Percentiles rank a stretch among this genome's conserved stretches.
Conservation (phyloP, 2,329 filamentous ascomycete genomes). For the Alternaria arbusti region DNA sequence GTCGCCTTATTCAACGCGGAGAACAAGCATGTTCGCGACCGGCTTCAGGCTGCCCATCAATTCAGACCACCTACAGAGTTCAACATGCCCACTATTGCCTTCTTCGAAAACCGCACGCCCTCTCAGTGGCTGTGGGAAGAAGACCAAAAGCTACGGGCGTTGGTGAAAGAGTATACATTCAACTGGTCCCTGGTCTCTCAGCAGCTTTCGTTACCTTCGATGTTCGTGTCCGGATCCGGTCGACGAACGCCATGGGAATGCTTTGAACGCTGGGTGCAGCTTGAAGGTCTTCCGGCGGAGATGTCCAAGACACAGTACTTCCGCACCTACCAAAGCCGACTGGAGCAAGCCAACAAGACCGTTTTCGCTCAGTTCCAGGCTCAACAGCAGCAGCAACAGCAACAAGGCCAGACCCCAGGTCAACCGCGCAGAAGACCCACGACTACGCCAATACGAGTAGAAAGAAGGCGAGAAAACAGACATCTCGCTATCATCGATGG, state of each 20-base stretch:
- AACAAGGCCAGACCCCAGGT: slow-evolving; percentile 57
- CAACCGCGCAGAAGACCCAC: slow-evolving; percentile 70
- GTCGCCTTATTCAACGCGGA: slow-evolving; percentile 90
- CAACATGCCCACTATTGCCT: slow-evolving; percentile 85
- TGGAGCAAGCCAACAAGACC: slow-evolving; percentile 68
- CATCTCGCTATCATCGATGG: slow-evolving; percentile 89
- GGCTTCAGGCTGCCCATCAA: slow-evolving; percentile 87
- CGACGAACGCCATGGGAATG: slow-evolving; percentile 97
- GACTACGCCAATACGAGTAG: slow-evolving; percentile 78
- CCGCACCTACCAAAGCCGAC: slow-evolving; percentile 70
- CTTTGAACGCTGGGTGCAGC: slow-evolving; percentile 92
- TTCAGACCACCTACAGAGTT: slow-evolving; percentile 93
- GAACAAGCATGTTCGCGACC: slow-evolving; percentile 86
- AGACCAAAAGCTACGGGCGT: slow-evolving; percentile 83
- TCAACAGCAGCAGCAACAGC: slow-evolving; percentile 61
- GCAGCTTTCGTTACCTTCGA: slow-evolving; percentile 74
- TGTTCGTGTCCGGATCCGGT: slow-evolving; percentile 85
- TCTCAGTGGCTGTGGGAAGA: slow-evolving; percentile 93
- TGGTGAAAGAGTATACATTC: slow-evolving; percentile 93
- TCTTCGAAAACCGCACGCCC: slow-evolving; percentile 84
- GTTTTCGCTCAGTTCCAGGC: slow-evolving; percentile 64
- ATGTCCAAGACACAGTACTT: slow-evolving; percentile 98
- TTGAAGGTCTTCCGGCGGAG: slow-evolving; percentile 89
- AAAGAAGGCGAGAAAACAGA: slow-evolving; percentile 83
- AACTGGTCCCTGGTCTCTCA: slow-evolving; percentile 96